Percentiles rank a stretch among this genome's conserved stretches.
phyloP scores from a whole-genome alignment of 768 basidiomycete genomes.

The Butyriboletus loyo region DNA sequence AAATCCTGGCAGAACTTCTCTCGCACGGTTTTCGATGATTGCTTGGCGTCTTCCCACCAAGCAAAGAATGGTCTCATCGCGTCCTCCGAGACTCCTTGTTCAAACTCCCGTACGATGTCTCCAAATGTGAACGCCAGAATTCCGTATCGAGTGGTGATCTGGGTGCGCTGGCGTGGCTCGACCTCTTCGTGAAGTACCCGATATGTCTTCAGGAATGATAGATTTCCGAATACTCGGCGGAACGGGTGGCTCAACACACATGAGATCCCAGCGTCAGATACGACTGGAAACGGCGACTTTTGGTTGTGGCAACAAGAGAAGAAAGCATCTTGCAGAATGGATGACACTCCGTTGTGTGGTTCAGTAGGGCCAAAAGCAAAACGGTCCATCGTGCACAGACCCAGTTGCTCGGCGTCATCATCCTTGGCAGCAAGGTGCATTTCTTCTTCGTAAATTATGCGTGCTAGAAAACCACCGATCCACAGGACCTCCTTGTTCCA shows the following conservation, averaged over 20 bases:
- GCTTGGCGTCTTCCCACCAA: conserved; percentile 9
- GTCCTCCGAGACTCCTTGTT: conserved; percentile 2
- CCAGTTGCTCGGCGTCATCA: conserved; percentile 19
- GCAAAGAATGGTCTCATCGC: conserved; percentile 7
- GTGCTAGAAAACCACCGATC: conserved; percentile 76
- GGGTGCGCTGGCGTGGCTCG: not conserved
- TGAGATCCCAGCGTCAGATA: conserved; percentile 8
- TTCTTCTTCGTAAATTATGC: conserved; percentile 83
- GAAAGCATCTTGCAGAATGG: conserved; percentile 12
- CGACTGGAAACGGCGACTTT: conserved; percentile 14
- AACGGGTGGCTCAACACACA: not conserved
- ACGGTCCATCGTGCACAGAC: conserved; percentile 78
- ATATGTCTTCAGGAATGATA: conserved; percentile 8
- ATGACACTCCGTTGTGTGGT: conserved; percentile 29
- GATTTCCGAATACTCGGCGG: conserved; percentile 1
- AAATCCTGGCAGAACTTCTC: conserved; percentile 27
- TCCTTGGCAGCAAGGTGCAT: conserved; percentile 33
- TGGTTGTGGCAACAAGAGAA: conserved; percentile 1
- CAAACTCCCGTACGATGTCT: conserved; percentile 15
- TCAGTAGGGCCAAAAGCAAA: conserved; percentile 54
- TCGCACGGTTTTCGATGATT: not conserved
- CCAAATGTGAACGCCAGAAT: not conserved
- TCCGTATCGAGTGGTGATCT: conserved; percentile 4
- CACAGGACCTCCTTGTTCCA: conserved; percentile 91
- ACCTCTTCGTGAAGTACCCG: conserved; percentile 3